A percentile compares a stretch with the other conserved stretches of the same genome.
Conservation (phyloP, 805 yeast genomes). For the Saturnispora gosingensis region DNA sequence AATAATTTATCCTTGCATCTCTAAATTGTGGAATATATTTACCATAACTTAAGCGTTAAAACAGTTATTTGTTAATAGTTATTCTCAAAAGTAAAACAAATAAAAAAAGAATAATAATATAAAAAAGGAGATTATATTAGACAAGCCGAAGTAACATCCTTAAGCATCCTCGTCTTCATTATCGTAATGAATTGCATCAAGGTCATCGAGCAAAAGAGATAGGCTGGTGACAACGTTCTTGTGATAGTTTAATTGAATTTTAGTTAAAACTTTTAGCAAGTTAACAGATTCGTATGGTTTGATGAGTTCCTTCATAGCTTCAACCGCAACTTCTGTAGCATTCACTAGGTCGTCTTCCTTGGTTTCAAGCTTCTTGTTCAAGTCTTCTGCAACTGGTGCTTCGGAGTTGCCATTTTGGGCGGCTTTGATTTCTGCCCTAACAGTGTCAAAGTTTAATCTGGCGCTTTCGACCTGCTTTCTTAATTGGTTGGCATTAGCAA, state of each 20-base stretch:
- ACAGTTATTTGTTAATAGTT: no score
- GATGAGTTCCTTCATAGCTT: slow-evolving; percentile 63
- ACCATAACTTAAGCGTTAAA: neutral
- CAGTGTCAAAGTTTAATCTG: slow-evolving; percentile 59
- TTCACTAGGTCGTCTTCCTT: slow-evolving; percentile 73
- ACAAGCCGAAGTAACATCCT: neutral
- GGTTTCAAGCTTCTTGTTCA: slow-evolving; percentile 42
- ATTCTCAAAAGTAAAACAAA: neutral
- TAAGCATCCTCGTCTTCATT: slow-evolving; percentile 24
- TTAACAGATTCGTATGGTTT: slow-evolving; percentile 57
- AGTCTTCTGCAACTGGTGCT: slow-evolving; percentile 38
- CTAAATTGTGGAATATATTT: neutral
- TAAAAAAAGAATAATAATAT: neutral
- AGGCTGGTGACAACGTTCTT: slow-evolving; percentile 43
- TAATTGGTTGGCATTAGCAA: slow-evolving; percentile 48
- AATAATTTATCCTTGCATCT: neutral
- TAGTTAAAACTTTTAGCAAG: slow-evolving; percentile 55
- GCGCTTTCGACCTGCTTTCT: slow-evolving; percentile 64
- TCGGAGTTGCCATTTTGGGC: slow-evolving; percentile 29
- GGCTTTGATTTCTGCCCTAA: slow-evolving; percentile 48
- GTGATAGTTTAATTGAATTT: slow-evolving; percentile 60
- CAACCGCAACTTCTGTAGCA: slow-evolving; percentile 72
- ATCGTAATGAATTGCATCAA: slow-evolving; percentile 36
- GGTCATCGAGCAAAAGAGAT: slow-evolving; percentile 35
- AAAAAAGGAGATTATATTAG: neutral